Percentiles rank a stretch among this genome's conserved stretches.
phyloP scores from a whole-genome alignment of 176 grass and related monocot species.

The Rhipidocladum racemiflorum region DNA sequence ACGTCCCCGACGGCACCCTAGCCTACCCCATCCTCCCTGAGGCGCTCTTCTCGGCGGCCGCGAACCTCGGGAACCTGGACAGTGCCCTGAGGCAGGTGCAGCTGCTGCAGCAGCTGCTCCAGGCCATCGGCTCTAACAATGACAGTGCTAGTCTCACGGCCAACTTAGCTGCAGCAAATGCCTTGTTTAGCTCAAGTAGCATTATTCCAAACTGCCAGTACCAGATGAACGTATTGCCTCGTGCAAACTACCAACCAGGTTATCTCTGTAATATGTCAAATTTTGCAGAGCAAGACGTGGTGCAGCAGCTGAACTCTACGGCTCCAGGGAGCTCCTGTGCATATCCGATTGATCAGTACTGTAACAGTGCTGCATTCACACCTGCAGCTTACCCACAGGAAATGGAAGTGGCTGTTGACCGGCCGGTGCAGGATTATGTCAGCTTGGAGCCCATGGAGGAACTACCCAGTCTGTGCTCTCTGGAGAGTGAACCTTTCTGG shows the following conservation, averaged over 20 bases:
- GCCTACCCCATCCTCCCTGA: not conserved
- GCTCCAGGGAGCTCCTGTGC: not conserved
- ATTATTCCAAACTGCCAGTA: conserved; percentile 5
- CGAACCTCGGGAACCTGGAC: conserved; percentile 22
- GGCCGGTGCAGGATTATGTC: not conserved
- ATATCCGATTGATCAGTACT: not conserved
- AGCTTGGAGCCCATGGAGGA: conserved; percentile 20
- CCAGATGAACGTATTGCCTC: conserved; percentile 16
- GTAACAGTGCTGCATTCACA: not conserved
- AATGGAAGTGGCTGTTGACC: not conserved
- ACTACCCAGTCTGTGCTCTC: conserved; percentile 30
- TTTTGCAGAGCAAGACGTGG: not conserved
- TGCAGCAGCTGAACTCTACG: not conserved
- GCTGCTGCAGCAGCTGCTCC: conserved; percentile 42
- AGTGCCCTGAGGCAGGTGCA: conserved; percentile 30
- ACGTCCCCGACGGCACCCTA: not conserved
- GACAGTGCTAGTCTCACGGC: not conserved
- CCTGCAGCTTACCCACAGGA: not conserved
- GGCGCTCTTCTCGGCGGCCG: conserved; percentile 24
- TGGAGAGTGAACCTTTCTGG: conserved; percentile 44
- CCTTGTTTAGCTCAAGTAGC: not conserved
- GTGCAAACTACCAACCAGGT: not conserved
- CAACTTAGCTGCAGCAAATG: conserved; percentile 3
- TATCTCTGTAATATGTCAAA: not conserved
- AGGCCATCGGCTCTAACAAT: not conserved